Base-by-base conservation (phyloP, 352 stramenopile genomes). In the Phytophthora rubi region DNA sequence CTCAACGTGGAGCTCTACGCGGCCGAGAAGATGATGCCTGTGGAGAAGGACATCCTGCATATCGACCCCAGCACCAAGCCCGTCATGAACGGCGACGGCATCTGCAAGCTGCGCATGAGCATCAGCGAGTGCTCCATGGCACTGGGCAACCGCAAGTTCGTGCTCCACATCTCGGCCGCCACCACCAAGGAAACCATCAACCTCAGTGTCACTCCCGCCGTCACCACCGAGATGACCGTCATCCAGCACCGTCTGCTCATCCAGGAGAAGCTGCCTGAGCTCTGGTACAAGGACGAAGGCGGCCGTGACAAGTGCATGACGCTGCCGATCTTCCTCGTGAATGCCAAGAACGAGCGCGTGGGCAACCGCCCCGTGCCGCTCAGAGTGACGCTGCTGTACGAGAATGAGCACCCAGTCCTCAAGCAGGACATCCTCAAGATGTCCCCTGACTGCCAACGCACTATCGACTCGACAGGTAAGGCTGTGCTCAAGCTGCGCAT, bases 391-490 rank as follows among this genome's bases (percentile, higher is more conserved):
- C 74, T 98, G 57, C 78, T 97, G 0, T 95, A 95, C 54, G 91
- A 97, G 48, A 95, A 89, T 71, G 90, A 95, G 55, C 85, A 96
- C 71, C 88, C 82, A 8, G 93, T 98, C 37, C 80, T 96, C 3
- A 98, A 98, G 77, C 96, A 99, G 72, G 91, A 99, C 67, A 98
- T 98, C 49, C 69, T 99, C 16, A 96, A 98, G 73, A 91, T 96
- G 71, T 95, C 81, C 2, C 88, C 80, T 21, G 90, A 92, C 71
- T 98, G 78, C 55, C 85, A 91, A 70, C 91, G 83, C 49, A 93
- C 85, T 55, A 97, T 97, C 42, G 88, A 97, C 65, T 83, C 83
- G 44, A 86, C 83, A 0, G 94, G 92, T 2, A 93, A 93, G 23
- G 85, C 89, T 6, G 75, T 89, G 49, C 73, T 99, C 6, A 93